phyloP scores from a whole-genome alignment of 192 early-diverging fungal species.

The Entrophospora sp. region DNA sequence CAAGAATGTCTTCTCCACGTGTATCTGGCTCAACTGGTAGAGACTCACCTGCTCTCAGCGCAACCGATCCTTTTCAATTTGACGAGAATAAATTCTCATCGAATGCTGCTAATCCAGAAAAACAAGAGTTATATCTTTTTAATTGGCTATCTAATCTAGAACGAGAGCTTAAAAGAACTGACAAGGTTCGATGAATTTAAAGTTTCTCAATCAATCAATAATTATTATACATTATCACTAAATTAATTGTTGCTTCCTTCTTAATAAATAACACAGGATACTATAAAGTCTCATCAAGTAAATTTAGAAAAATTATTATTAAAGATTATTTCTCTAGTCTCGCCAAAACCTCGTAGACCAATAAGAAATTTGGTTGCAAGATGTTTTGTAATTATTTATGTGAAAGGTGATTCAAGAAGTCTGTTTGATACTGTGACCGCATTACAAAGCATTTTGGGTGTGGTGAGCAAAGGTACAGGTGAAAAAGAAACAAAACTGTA shows the following conservation, averaged over 20 bases:
- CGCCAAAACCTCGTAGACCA: slow-evolving; percentile 56
- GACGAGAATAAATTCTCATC: slow-evolving; percentile 38
- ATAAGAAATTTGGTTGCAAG: slow-evolving; percentile 62
- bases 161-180: slow-evolving; percentile 49
- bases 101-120: slow-evolving; percentile 35
- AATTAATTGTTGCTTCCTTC: neutral
- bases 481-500: slow-evolving; percentile 61
- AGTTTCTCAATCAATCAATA: neutral
- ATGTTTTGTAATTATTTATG: slow-evolving; percentile 61
- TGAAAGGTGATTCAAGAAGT: slow-evolving; percentile 64
- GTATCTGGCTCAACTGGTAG: neutral
- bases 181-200: slow-evolving; percentile 31
- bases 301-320: slow-evolving; percentile 69
- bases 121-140: slow-evolving; percentile 77
- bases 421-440: slow-evolving; percentile 70
- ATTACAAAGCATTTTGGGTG: slow-evolving; percentile 48
- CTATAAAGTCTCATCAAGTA: slow-evolving; percentile 54
- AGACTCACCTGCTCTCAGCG: neutral
- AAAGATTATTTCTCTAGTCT: slow-evolving; percentile 50
- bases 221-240: neutral
- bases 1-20: neutral
- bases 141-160: slow-evolving; percentile 86
- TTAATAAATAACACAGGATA: slow-evolving; percentile 31
- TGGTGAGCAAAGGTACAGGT: slow-evolving; percentile 47
- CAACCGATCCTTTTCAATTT: slow-evolving; percentile 34